Conservation (phyloP, 2,329 filamentous ascomycete species). For the Gaeumannomyces tritici region DNA sequence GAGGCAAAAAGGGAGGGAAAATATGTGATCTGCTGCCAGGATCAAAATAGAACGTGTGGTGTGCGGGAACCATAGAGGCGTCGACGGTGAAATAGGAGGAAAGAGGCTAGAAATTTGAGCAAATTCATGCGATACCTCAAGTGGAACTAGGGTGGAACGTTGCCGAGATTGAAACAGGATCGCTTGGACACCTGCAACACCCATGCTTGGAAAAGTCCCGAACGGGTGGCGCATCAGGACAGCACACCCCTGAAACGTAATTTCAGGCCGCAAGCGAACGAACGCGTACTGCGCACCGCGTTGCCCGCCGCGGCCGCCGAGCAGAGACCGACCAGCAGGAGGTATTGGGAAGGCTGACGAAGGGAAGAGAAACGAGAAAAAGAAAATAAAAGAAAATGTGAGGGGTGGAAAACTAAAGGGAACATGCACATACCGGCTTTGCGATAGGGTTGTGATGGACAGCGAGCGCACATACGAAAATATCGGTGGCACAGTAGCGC, state of each 20-base stretch:
- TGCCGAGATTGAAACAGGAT: conserved; percentile 29
- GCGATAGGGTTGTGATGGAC: not conserved
- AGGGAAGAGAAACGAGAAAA: not conserved
- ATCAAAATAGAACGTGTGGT: not conserved
- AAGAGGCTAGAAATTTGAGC: conserved; percentile 16
- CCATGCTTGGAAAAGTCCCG: conserved; percentile 10
- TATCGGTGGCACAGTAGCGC: not conserved
- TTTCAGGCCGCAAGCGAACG: conserved; percentile 1
- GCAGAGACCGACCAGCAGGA: not conserved
- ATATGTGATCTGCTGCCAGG: not conserved
- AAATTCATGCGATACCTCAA: conserved; percentile 26
- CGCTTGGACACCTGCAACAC: conserved; percentile 12
- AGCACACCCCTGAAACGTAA: conserved; percentile 4
- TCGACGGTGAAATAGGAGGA: conserved; percentile 9
- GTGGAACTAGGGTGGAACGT: conserved; percentile 26
- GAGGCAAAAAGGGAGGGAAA: not conserved
- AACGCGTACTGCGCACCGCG: not conserved
- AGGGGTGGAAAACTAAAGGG: not conserved
- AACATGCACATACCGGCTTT: not conserved
- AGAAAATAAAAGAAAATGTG: not conserved
- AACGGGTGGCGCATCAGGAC: conserved; percentile 5
- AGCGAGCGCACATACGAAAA: not conserved
- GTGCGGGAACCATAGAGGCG: not conserved
- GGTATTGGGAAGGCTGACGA: not conserved
- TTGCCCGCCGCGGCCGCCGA: not conserved